Evolutionary conservation across 306 rosid species (phyloP), one percentile per base, ranked within the genome.

Genomic region (Calophaca sinica): DNA sequence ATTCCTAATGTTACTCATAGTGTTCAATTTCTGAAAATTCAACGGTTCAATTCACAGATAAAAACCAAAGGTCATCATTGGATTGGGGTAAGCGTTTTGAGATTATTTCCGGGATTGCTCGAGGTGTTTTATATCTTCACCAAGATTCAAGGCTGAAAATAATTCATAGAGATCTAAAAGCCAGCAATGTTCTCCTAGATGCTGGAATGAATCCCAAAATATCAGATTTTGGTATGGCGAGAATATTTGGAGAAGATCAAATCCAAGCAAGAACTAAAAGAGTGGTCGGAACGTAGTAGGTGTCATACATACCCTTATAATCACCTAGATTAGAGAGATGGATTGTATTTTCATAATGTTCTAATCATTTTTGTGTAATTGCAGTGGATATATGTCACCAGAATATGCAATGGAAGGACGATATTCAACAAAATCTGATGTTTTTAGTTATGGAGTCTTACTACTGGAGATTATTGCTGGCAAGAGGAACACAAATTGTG

Each of bases 221-320:
- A 53, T 83, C 85, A 44, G 87, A 86, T 62, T 82, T 86, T 7
- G 89, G 85, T 13, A 61, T 79, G 70, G 89, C 89, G 20, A 86
- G 82, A 69, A 80, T 78, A 51, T 80, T 86, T 45, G 67, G 80
- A 26, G 79, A 42, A 42, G 83, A 76, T 62, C 73, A 82, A 76
- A 77, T 71, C 9, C 79, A 73, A n/a, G 82, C 41, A 61, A 68
- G 50, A 6, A 86, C 89, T 0, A 84, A 11, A 13, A 81, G 69
- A 35, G 81, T 85, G 9, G 91, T 83, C 7, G 87, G 87, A 67
- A 87, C 91, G 2, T 85, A 82, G 89, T 87, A 77, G 3, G 87
- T 74, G 0, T 39, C 26, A 49, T 39, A 0, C 26, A 49, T 39
- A 0, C 9, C 2, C 14, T 38, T 28, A 29, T 8, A 26, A 6